Evolutionary conservation across 441 rosid genomes (phyloP).

Genomic region (Populus hybrid): DNA sequence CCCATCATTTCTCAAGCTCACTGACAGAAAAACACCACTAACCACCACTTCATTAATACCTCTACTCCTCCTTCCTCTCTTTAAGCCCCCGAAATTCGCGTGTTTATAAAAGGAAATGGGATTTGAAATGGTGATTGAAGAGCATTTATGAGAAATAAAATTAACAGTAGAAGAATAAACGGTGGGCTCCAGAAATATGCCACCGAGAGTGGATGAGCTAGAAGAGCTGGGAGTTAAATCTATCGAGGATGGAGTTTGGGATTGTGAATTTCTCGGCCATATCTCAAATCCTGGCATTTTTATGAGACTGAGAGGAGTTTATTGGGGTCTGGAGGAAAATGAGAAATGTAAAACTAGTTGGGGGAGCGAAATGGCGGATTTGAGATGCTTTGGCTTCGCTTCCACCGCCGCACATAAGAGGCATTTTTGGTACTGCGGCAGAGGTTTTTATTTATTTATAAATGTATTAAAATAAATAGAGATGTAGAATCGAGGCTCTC

Average conservation of each 20-base stretch:
- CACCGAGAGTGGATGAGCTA: slow-evolving; percentile 38
- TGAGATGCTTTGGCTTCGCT: slow-evolving; percentile 23
- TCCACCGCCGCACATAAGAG: slow-evolving; percentile 19
- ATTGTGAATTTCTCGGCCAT: slow-evolving; percentile 22
- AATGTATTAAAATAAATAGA: too few relatives aligned
- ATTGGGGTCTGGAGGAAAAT: background rate
- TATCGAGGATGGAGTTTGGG: slow-evolving; percentile 11
- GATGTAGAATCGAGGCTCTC: too few relatives aligned
- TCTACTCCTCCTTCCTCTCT: slow-evolving; percentile 17
- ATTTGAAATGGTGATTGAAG: slow-evolving; percentile 14
- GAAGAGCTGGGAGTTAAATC: slow-evolving; percentile 19
- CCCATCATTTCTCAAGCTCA: slow-evolving; percentile 52
- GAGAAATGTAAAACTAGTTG: background rate
- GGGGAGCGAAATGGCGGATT: slow-evolving; percentile 15
- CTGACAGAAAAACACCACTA: slow-evolving; percentile 39
- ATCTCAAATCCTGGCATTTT: slow-evolving; percentile 33
- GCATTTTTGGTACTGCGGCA: too few relatives aligned
- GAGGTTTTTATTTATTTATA: too few relatives aligned
- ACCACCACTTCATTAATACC: slow-evolving; percentile 2
- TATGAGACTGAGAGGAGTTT: background rate
- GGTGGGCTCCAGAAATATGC: slow-evolving; percentile 62
- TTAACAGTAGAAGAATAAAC: slow-evolving; percentile 46
- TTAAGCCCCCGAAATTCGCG: slow-evolving; percentile 15
- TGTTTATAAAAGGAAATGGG: slow-evolving; percentile 19
- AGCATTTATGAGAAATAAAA: slow-evolving; percentile 31